Evolutionary conservation across 805 yeast genomes (phyloP).

Genomic region (Diddensiella caesifluorescens): DNA sequence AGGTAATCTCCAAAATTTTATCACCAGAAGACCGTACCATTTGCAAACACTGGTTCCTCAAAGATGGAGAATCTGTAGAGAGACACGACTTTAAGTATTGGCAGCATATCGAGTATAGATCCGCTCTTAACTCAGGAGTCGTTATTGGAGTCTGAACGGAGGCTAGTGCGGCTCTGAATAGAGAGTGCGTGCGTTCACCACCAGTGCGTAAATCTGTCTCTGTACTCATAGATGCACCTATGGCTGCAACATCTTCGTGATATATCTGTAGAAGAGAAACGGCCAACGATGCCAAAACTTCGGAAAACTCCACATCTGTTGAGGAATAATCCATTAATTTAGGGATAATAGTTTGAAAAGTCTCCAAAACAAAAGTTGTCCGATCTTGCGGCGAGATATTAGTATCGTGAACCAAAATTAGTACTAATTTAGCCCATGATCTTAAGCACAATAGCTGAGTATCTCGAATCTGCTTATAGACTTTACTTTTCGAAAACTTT

Average conservation of each 20-base stretch:
- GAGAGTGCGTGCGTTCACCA: constrained; percentile 51
- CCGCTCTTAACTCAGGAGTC: constrained; percentile 64
- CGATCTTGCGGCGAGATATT: constrained; percentile 42
- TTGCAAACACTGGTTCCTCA: constrained; percentile 44
- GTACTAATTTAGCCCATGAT: constrained; percentile 79
- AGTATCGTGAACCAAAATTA: constrained; percentile 63
- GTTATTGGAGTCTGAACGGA: constrained; percentile 71
- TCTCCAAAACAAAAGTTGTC: constrained; percentile 63
- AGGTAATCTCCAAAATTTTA: constrained; percentile 56
- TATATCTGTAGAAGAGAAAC: constrained; percentile 64
- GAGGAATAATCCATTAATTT: constrained; percentile 71
- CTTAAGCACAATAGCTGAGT: constrained; percentile 60
- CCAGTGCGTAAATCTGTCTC: constrained; percentile 5
- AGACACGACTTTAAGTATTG: constrained; percentile 44
- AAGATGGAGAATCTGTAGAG: constrained; percentile 4
- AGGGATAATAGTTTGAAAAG: constrained; percentile 71
- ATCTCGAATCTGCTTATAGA: constrained; percentile 22
- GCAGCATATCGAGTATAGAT: constrained; percentile 68
- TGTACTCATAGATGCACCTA: neutral
- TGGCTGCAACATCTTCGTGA: constrained; percentile 36
- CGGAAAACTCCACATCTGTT: constrained; percentile 58
- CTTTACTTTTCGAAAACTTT: constrained; percentile 44
- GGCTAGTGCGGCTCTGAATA: constrained; percentile 67
- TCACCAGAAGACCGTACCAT: constrained; percentile 55
- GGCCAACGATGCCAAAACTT: constrained; percentile 69